phyloP scores from a whole-genome alignment of 805 yeast genomes.

The Tanozyma kutaoensis region DNA sequence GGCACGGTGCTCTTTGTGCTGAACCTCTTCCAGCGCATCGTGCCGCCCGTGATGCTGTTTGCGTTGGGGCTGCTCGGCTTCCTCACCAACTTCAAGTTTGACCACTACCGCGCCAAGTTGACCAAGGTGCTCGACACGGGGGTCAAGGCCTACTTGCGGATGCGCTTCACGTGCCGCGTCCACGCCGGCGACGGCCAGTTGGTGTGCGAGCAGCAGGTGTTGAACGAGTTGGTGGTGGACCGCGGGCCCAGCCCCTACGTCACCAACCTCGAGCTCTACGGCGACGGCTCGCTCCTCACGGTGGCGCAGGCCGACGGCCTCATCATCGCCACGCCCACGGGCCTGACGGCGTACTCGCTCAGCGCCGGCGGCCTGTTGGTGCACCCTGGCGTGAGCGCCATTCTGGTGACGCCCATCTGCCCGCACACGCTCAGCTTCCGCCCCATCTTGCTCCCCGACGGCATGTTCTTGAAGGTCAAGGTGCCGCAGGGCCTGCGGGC shows the following conservation, averaged over 20 bases:
- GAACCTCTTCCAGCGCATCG: conserved; percentile 28
- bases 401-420: conserved; percentile 89
- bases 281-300: conserved; percentile 74
- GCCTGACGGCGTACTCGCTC: conserved; percentile 90
- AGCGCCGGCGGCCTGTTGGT: conserved; percentile 94
- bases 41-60: conserved; percentile 33
- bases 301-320: conserved; percentile 92
- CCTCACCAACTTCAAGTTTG: conserved; percentile 69
- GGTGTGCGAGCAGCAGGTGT: conserved; percentile 57
- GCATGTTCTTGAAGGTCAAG: conserved; percentile 72
- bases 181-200: conserved; percentile 37
- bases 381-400: conserved; percentile 88
- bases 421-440: conserved; percentile 91
- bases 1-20: conserved; percentile 32
- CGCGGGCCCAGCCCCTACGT: conserved; percentile 92
- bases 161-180: conserved; percentile 80
- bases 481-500: conserved; percentile 71
- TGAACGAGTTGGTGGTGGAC: conserved; percentile 84
- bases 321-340: conserved; percentile 89
- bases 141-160: conserved; percentile 62
- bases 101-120: conserved; percentile 50
- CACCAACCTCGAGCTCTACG: conserved; percentile 78
- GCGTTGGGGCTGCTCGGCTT: conserved; percentile 30
- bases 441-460: conserved; percentile 85
- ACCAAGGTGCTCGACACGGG: conserved; percentile 52